phyloP scores from a whole-genome alignment of 805 yeast genomes.

The Hanseniaspora vineae region DNA sequence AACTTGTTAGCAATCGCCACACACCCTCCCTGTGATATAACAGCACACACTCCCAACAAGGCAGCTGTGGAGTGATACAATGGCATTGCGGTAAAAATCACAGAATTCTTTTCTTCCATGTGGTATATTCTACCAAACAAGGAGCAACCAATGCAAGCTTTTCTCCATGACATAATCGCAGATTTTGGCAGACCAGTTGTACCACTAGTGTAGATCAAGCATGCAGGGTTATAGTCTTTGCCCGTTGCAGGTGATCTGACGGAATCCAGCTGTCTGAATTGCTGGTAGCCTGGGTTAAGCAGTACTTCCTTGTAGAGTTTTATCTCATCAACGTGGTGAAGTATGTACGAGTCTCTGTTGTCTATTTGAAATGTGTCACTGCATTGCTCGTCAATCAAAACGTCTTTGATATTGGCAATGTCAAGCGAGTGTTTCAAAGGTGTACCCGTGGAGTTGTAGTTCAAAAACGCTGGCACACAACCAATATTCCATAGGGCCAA shows the following conservation, averaged over 20 bases:
- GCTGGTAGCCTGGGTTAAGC: slow-evolving; percentile 26
- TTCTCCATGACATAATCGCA: slow-evolving; percentile 87
- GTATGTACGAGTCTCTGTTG: slow-evolving; percentile 14
- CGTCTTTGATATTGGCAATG: slow-evolving; percentile 47
- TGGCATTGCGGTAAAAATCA: slow-evolving; percentile 86
- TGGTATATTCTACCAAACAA: slow-evolving; percentile 60
- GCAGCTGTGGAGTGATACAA: slow-evolving; percentile 92
- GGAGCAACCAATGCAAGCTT: slow-evolving; percentile 56
- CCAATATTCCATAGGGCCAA: slow-evolving; percentile 85
- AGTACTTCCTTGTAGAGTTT: slow-evolving; percentile 31
- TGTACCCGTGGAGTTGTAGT: slow-evolving; percentile 61
- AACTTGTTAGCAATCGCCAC: slow-evolving; percentile 71
- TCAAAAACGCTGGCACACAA: slow-evolving; percentile 76
- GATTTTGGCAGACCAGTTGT: slow-evolving; percentile 93
- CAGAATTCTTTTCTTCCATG: slow-evolving; percentile 34
- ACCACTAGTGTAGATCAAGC: slow-evolving; percentile 81
- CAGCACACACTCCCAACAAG: slow-evolving; percentile 67
- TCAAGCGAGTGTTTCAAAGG: slow-evolving; percentile 73
- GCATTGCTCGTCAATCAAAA: slow-evolving; percentile 67
- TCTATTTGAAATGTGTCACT: slow-evolving; percentile 31
- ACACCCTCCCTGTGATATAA: slow-evolving; percentile 55
- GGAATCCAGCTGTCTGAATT: slow-evolving; percentile 41
- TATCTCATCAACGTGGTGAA: slow-evolving; percentile 40
- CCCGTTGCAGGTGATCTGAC: slow-evolving; percentile 43
- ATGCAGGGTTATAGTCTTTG: slow-evolving; percentile 48